Conservation (phyloP, 2,329 filamentous ascomycete genomes). For the Biscogniauxia marginata region DNA sequence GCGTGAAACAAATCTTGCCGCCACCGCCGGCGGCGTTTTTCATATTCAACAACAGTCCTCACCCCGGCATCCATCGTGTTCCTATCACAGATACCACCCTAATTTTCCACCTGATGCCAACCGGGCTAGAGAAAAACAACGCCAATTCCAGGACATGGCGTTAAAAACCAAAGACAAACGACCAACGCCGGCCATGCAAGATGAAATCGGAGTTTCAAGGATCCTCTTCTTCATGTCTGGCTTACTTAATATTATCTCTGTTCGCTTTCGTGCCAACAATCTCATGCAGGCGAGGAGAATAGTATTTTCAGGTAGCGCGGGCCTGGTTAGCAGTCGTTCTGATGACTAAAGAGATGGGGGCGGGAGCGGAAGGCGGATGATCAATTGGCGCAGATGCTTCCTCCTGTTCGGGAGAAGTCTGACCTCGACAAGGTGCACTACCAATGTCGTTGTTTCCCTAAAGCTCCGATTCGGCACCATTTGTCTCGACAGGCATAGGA, state of each 20-base stretch:
- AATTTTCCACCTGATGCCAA: neutral
- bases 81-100: neutral
- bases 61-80: neutral
- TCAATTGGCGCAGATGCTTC: neutral
- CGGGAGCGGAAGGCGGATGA: neutral
- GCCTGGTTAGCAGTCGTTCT: neutral
- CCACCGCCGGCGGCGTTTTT: neutral
- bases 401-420: neutral
- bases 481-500: constrained; percentile 55
- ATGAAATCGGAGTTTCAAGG: constrained; percentile 9
- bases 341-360: neutral
- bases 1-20: neutral
- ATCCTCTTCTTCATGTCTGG: constrained; percentile 9
- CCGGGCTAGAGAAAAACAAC: neutral
- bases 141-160: neutral
- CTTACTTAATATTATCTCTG: constrained; percentile 11
- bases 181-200: constrained; percentile 24
- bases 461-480: constrained; percentile 58
- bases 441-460: constrained; percentile 22
- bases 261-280: neutral
- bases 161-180: neutral
- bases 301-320: neutral
- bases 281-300: neutral
- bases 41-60: neutral
- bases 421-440: neutral